phyloP scores from a whole-genome alignment of 2,329 filamentous ascomycete genomes.

The Dothidotthia symphoricarpi region DNA sequence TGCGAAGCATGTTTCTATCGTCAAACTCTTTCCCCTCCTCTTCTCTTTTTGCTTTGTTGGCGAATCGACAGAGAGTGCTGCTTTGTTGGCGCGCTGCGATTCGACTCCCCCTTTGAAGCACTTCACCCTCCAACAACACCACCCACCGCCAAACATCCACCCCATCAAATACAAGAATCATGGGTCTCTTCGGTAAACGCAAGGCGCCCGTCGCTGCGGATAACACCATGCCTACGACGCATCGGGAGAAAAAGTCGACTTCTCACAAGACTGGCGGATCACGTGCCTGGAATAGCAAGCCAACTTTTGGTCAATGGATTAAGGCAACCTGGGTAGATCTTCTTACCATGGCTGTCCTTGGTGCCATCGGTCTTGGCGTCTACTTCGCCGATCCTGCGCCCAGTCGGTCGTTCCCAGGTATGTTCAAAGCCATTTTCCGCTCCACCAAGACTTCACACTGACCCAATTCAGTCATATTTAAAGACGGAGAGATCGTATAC shows the following conservation, averaged over 20 bases:
- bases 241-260: conserved; percentile 27
- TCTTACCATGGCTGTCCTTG: conserved; percentile 64
- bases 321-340: conserved; percentile 67
- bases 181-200: conserved; percentile 44
- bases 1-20: neutral
- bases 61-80: neutral
- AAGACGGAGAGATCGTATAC: conserved; percentile 65
- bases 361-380: conserved; percentile 65
- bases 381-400: conserved; percentile 66
- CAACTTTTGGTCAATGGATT: conserved; percentile 68
- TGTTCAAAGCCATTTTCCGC: neutral
- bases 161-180: conserved; percentile 11
- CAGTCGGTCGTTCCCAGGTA: conserved; percentile 62
- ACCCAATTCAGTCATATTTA: conserved; percentile 53
- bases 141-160: conserved; percentile 1
- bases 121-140: conserved; percentile 4
- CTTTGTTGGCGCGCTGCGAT: neutral
- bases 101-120: neutral
- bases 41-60: neutral
- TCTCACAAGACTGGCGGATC: conserved; percentile 16
- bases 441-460: neutral
- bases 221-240: conserved; percentile 32
- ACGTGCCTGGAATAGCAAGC: conserved; percentile 39
- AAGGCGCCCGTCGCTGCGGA: conserved; percentile 35
- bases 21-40: neutral